Conservation (phyloP, 805 yeast species). For the Komagataella kurtzmanii region DNA sequence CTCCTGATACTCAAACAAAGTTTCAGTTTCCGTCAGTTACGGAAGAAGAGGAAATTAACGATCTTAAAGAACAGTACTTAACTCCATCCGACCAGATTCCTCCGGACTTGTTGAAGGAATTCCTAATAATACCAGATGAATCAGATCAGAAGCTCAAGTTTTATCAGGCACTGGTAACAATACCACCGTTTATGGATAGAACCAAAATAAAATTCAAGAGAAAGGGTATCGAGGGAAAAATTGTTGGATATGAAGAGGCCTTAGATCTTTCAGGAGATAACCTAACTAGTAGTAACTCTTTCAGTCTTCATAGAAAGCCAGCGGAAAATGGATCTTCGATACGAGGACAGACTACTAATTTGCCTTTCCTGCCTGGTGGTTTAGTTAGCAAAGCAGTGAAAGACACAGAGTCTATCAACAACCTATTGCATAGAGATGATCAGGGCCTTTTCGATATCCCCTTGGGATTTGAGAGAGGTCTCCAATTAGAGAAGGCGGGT, state of each 20-base stretch:
- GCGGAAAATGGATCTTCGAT: slow-evolving; percentile 48
- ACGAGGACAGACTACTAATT: slow-evolving; percentile 54
- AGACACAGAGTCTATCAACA: slow-evolving; percentile 19
- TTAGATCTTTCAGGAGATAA: slow-evolving; percentile 30
- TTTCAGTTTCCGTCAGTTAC: slow-evolving; percentile 4
- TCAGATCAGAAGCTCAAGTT: slow-evolving; percentile 15
- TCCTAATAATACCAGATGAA: slow-evolving; percentile 42
- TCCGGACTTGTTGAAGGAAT: slow-evolving; percentile 57
- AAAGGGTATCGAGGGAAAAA: slow-evolving; percentile 59
- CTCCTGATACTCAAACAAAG: slow-evolving; percentile 6
- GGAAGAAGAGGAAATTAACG: slow-evolving; percentile 5
- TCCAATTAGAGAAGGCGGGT: slow-evolving; percentile 16
- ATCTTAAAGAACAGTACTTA: slow-evolving; percentile 30
- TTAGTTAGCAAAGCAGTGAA: slow-evolving; percentile 10
- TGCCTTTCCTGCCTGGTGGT: slow-evolving; percentile 96
- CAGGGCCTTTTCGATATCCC: slow-evolving; percentile 76
- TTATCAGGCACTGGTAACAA: slow-evolving; percentile 31
- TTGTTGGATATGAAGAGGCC: slow-evolving; percentile 51
- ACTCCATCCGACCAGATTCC: slow-evolving; percentile 51
- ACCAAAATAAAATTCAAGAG: slow-evolving; percentile 59
- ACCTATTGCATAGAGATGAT: slow-evolving; percentile 46
- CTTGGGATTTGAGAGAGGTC: slow-evolving; percentile 70
- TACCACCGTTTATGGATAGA: slow-evolving; percentile 52
- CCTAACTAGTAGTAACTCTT: slow-evolving; percentile 48
- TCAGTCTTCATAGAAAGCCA: slow-evolving; percentile 59